A percentile compares a stretch with the other conserved stretches of the same genome.
These are phyloP conservation scores for Hygrocybe punicea DNA, from an alignment of 768 basidiomycete species.

Conservation along the genomic window DNA sequence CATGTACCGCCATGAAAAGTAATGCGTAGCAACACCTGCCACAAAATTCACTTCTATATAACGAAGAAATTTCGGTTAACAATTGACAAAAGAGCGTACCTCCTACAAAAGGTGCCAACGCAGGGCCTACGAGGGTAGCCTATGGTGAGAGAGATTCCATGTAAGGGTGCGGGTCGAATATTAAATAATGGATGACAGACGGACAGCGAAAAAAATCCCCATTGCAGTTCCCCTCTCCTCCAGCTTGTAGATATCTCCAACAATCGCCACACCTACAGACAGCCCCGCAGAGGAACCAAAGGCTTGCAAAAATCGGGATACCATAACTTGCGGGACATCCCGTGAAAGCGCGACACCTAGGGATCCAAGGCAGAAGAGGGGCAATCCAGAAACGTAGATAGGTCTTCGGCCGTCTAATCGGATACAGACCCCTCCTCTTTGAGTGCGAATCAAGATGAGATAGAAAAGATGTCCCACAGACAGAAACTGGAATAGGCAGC, in stretches of 20 bases:
- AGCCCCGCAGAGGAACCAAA: slow-evolving; percentile 56
- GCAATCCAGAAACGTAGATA: slow-evolving; percentile 57
- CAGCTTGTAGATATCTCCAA: slow-evolving; percentile 63
- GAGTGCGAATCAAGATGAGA: slow-evolving; percentile 5
- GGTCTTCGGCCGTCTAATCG: slow-evolving; percentile 58
- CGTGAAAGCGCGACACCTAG: slow-evolving; percentile 53
- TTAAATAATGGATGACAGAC: slow-evolving; percentile 13
- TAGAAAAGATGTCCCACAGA: slow-evolving; percentile 22
- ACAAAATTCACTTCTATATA: background rate
- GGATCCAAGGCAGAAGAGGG: slow-evolving; percentile 56
- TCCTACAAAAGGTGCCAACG: slow-evolving; percentile 58
- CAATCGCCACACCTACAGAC: slow-evolving; percentile 57
- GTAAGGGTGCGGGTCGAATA: background rate
- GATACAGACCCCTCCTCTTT: background rate
- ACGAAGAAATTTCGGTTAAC: background rate
- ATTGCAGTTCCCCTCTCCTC: slow-evolving; percentile 61
- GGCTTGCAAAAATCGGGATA: slow-evolving; percentile 64
- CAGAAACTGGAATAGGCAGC: slow-evolving; percentile 52
- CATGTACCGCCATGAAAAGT: slow-evolving; percentile 64
- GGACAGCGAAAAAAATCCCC: slow-evolving; percentile 55
- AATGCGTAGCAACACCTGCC: slow-evolving; percentile 51
- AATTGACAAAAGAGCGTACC: slow-evolving; percentile 38
- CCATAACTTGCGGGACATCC: slow-evolving; percentile 46
- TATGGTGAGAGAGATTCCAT: slow-evolving; percentile 18
- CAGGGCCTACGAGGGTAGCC: slow-evolving; percentile 56